A percentile compares a stretch with the other conserved stretches of the same genome.
Conservation (phyloP, 148 eudicot species). For the Bassia scoparia region DNA sequence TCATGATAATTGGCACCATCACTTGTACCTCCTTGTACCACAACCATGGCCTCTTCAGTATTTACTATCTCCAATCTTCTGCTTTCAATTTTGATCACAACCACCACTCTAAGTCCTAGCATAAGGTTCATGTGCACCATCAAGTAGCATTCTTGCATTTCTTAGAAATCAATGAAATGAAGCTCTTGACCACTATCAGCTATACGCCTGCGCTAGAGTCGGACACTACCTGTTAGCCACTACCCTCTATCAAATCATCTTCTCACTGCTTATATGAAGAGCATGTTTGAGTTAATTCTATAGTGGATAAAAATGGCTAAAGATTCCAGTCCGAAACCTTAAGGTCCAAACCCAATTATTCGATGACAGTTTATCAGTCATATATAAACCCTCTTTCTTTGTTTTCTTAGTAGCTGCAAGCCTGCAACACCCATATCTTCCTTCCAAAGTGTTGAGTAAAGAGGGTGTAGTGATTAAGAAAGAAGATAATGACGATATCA, state of each 20-base stretch:
- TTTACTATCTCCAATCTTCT: background rate
- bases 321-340: background rate
- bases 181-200: too few species aligned
- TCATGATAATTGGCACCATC: background rate
- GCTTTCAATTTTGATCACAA: background rate
- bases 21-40: conserved; percentile 2
- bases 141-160: too few species aligned
- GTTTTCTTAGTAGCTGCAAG: background rate
- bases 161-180: too few species aligned
- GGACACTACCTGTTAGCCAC: too few species aligned
- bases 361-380: background rate
- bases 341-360: background rate
- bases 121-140: too few species aligned
- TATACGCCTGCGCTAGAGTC: too few species aligned
- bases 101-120: background rate
- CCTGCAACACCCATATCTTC: background rate
- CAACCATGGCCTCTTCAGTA: background rate
- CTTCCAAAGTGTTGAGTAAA: background rate
- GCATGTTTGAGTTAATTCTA: background rate
- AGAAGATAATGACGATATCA: too few species aligned
- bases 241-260: conserved; percentile 8
- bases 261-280: background rate
- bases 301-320: background rate
- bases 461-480: background rate
- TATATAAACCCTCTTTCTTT: background rate